Percentiles rank a stretch among this genome's conserved stretches.
These are phyloP conservation scores for Cladosporium sp. DNA, from an alignment of 2,329 filamentous ascomycete species.

Conservation along the genomic window DNA sequence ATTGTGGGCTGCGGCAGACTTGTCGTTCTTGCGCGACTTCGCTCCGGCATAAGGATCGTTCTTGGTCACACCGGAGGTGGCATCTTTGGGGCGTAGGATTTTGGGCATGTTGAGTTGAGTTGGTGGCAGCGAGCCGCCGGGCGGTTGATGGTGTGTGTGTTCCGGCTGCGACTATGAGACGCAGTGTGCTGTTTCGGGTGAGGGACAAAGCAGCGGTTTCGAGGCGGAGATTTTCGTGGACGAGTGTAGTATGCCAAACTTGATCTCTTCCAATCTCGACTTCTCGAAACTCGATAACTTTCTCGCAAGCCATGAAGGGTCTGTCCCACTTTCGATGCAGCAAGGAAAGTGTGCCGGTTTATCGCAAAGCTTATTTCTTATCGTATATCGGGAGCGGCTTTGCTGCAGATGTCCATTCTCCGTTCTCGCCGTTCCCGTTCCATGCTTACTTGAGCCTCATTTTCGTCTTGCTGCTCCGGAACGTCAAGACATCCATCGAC, in stretches of 20 bases:
- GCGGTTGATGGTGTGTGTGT: not conserved
- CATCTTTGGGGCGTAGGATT: constrained; percentile 35
- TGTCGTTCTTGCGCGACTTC: constrained; percentile 43
- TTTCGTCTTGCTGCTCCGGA: not conserved
- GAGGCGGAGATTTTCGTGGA: not conserved
- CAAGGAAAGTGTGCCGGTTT: not conserved
- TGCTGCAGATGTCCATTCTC: not conserved
- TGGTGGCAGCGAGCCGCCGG: constrained; percentile 6
- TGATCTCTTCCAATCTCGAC: not conserved
- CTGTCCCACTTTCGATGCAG: not conserved
- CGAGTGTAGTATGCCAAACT: not conserved
- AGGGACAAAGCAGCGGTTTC: not conserved
- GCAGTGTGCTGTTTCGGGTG: not conserved
- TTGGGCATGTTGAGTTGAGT: constrained; percentile 46
- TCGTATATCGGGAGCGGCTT: not conserved
- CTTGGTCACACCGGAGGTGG: constrained; percentile 40
- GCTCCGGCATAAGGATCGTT: constrained; percentile 48
- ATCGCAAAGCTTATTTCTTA: constrained; percentile 7
- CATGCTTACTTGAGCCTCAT: not conserved
- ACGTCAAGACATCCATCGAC: not conserved
- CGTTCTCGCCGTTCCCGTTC: not conserved
- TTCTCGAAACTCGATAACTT: not conserved
- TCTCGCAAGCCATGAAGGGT: not conserved
- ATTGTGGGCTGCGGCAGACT: constrained; percentile 62
- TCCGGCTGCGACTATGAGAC: not conserved